Evolutionary conservation across 225 moss, liverwort and hornwort species (phyloP), one percentile per base, ranked within the genome.

Genomic region (Bryoerythrophyllum caledonicum): DNA sequence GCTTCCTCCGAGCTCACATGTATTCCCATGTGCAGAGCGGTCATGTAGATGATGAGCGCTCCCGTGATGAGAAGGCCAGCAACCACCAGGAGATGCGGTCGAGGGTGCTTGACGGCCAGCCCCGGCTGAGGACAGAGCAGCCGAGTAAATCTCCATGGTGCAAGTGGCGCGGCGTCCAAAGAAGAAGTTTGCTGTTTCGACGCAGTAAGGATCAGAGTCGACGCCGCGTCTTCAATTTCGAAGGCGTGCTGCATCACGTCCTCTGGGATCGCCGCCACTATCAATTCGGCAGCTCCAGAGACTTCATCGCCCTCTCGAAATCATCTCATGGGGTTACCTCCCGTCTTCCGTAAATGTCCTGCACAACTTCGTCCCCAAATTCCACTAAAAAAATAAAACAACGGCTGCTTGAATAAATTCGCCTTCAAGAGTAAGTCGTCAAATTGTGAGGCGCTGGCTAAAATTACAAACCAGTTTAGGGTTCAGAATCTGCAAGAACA

Each of bases 21-120:
- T 32, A 32, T 32, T 1, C 76, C 83, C 76, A 77, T 58, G 34
- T 63, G 83, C 63, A 80, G 23, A 24, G 72, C 63, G 48, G 68
- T 64, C 41, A 53, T 64, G 76, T 68, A 80, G 17, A 76, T 7
- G 8, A 84, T 59, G n/a, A 84, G 48, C 7, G 68, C 73, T 21
- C 76, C 76, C 2, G 73, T 10, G 2, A 84, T 13, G 0, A 84
- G 26, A 10, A 80, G 73, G 2, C 80, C 83, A 26, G 37, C 63
- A 43, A 80, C 60, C 26, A 51, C 51, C 14, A 69, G 15, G 12
- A 77, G 26, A 46, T 83, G 71, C 46, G 37, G 37, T 17, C 41
- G 41, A 0, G 57, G 20, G 2, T 49, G 48, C 4, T 13, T 16
- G 52, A 52, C n/a, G n/a, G n/a, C 1, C 60, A 52, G 70, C 70